Evolutionary conservation across 352 stramenopile species (phyloP).

Genomic region (Pythium rhizo-oryzae): DNA sequence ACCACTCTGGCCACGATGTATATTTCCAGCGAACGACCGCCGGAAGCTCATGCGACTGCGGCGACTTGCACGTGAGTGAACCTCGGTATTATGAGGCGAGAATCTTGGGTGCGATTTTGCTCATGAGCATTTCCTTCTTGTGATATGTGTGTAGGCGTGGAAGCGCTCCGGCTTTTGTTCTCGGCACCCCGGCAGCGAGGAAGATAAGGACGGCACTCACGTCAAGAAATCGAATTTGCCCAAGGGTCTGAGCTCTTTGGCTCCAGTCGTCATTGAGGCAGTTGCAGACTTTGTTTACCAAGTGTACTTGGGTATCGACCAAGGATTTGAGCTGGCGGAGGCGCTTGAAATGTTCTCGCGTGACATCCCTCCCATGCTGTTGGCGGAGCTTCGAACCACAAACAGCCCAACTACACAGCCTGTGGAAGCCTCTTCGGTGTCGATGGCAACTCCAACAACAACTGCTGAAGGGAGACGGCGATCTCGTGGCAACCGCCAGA

Average conservation of each 20-base stretch:
- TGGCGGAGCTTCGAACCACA: constrained; percentile 38
- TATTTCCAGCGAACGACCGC: constrained; percentile 89
- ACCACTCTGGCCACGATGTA: constrained; percentile 81
- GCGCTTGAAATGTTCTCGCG: constrained; percentile 72
- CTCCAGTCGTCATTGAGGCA: constrained; percentile 69
- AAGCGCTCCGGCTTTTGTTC: constrained; percentile 80
- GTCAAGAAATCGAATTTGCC: constrained; percentile 65
- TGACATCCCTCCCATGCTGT: constrained; percentile 50
- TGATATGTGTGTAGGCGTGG: constrained; percentile 67
- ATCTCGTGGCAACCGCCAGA: constrained; percentile 16
- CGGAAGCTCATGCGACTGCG: constrained; percentile 86
- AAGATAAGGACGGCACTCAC: constrained; percentile 23
- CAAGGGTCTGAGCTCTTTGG: constrained; percentile 52
- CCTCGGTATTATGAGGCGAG: too few species aligned
- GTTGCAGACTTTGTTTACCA: constrained; percentile 81
- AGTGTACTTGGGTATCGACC: constrained; percentile 61
- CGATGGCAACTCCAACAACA: neutral
- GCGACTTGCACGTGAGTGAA: constrained; percentile 76
- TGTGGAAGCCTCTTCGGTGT: neutral
- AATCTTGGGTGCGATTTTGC: too few species aligned
- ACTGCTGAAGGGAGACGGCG: neutral
- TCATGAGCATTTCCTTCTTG: neutral
- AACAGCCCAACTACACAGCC: neutral
- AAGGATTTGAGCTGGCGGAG: constrained; percentile 72
- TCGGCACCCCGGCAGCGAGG: constrained; percentile 66